Evolutionary conservation across 2,329 filamentous ascomycete species (phyloP), one percentile per base, ranked within the genome.

Genomic region (Pseudocercospora musae): DNA sequence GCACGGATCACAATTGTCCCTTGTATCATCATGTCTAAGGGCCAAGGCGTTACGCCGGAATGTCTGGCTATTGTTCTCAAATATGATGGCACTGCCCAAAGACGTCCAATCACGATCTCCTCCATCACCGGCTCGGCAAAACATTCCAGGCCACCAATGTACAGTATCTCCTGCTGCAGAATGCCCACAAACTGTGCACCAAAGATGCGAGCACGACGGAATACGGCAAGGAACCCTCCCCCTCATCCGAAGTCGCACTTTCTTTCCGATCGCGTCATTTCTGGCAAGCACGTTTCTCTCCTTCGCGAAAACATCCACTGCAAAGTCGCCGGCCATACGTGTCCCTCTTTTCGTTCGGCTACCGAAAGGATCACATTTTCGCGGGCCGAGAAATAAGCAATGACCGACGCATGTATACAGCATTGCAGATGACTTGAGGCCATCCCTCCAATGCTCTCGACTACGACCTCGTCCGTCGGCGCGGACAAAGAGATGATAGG

Each of bases 241-340:
- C 48, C 48, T 52, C 48, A 52, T 23, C 48, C 48, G 48, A 52
- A 52, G 48, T 52, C 48, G 48, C 48, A 48, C 44, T 21, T 25
- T 6, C 44, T 25, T 25, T 48, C 44, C 13, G 23, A 52, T 52
- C 48, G 23, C 48, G 48, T 52, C 48, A 52, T 29, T 52, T 52
- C 23, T 25, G 48, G 20, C 48, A 29, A 23, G 25, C 48, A 52
- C 48, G 23, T 52, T 23, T 31, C 15, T 21, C 44, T 48, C 21
- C 44, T 15, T 48, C 18, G 20, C 15, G 44, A 20, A 18, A n/a
- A 18, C 37, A 18, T 40, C 37, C 37, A 40, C 15, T 48, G 18
- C 23, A 25, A 13, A 23, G 11, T 48, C n/a, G 20, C 44, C 44
- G 44, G 13, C 44, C 9, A 48, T 25, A 25, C 18, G 44, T 21